A percentile compares a stretch with the other conserved stretches of the same genome.
Conservation (phyloP, 2,329 filamentous ascomycete genomes). For the Aspergillus sergii region DNA sequence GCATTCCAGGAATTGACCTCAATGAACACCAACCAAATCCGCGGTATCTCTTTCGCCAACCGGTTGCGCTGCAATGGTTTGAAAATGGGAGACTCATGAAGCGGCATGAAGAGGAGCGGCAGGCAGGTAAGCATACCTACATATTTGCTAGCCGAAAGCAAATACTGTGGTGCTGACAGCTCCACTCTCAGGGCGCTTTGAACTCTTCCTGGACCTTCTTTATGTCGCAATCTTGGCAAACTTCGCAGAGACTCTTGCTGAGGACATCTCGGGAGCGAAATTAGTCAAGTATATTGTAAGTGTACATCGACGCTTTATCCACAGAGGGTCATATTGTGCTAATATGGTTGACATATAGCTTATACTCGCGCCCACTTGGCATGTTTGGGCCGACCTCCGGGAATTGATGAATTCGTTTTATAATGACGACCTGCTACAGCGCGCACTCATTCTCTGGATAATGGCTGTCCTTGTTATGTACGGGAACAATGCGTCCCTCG, state of each 20-base stretch:
- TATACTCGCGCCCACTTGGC: constrained; percentile 53
- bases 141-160: background rate
- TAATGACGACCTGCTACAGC: constrained; percentile 53
- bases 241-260: constrained; percentile 52
- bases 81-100: constrained; percentile 47
- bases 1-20: background rate
- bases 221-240: constrained; percentile 56
- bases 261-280: constrained; percentile 48
- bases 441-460: constrained; percentile 53
- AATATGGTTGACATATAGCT: constrained; percentile 29
- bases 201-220: constrained; percentile 54
- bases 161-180: background rate
- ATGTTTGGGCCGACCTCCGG: constrained; percentile 54
- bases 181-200: constrained; percentile 42
- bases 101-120: constrained; percentile 48
- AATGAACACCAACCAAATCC: constrained; percentile 18
- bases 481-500: constrained; percentile 50
- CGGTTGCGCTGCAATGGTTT: constrained; percentile 50
- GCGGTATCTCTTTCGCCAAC: constrained; percentile 35
- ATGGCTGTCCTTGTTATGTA: constrained; percentile 55
- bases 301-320: background rate
- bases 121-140: constrained; percentile 36
- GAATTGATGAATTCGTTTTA: constrained; percentile 58
- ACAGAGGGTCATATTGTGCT: no score
- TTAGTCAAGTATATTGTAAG: constrained; percentile 51